Evolutionary conservation across 1,139 yeast species (phyloP), one percentile per base, ranked within the genome.

Genomic region (Scheffersomyces insectosa): DNA sequence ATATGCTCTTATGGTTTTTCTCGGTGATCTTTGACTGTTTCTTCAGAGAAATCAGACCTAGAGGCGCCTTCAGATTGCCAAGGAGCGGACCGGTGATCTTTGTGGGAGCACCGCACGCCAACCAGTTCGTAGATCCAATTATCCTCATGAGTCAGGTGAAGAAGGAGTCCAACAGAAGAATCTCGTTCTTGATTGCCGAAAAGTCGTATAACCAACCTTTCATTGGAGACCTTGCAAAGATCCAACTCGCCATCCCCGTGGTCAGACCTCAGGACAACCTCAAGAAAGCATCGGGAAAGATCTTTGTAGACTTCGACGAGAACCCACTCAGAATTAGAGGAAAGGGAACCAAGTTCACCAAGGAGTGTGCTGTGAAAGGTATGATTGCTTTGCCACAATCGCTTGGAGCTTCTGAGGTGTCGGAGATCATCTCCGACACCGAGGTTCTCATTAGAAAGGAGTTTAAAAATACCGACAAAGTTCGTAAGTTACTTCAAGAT

Each of bases 61-160:
- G 99, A 48, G 97, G 97, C 3, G 95, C 97, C 1, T 91, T 84
- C 68, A 75, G 91, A 43, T 79, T 93, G 44, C 98, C 99, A 3
- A 74, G 79, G 34, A 62, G 75, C 9, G 97, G 97, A 0, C 95
- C 98, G 0, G 83, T 90, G 16, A 90, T 93, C 44, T 88, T 93
- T 59, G 98, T 93, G 36, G 98, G 95, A 2, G 99, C 97, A 7
- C 98, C 98, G 7, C 99, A 91, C 68, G 96, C 97, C 30, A 93
- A 91, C 65, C 99, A 91, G 63, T 93, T 93, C 56, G 95, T 91
- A 32, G 99, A 93, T 60, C 97, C 97, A 0, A 76, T 89, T 44
- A 77, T 90, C 42, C 72, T 93, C 43, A 83, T 88, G 88, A 84
- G 86, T 41, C 95, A 87, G 59, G 90, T 89, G 29, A 81, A 83